Evolutionary conservation across 139 green algal species (phyloP).

Genomic region (Chlamydomonas urium): DNA sequence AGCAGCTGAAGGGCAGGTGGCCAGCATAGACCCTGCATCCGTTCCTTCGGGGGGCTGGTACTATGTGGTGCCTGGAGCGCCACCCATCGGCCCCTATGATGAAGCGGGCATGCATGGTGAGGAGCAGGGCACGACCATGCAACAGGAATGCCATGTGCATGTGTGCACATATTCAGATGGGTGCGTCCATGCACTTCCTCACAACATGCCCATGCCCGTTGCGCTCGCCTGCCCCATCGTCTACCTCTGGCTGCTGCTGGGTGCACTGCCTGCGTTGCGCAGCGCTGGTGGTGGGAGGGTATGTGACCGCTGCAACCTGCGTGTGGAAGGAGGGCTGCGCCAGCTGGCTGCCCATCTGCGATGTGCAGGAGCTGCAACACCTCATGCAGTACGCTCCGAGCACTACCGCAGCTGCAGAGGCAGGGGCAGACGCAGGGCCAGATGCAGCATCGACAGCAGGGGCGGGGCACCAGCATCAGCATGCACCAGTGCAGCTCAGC

Average conservation of each 20-base stretch:
- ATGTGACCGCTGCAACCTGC: slow-evolving; percentile 7
- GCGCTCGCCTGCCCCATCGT: not conserved
- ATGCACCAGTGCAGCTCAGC: not conserved
- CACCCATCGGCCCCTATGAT: slow-evolving; percentile 35
- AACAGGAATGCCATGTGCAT: not conserved
- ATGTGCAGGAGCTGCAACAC: slow-evolving; percentile 24
- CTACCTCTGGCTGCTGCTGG: not conserved
- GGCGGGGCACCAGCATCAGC: not conserved
- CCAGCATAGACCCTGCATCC: not conserved
- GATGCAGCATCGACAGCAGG: not conserved
- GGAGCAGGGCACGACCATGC: not conserved
- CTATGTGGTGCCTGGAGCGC: slow-evolving; percentile 1
- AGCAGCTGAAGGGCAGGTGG: not conserved
- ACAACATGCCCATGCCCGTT: too few relatives aligned
- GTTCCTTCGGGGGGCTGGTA: not conserved
- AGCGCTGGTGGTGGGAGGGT: slow-evolving; percentile 26
- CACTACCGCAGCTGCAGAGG: not conserved
- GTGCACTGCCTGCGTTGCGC: not conserved
- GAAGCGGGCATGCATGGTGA: slow-evolving; percentile 25
- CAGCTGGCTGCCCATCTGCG: slow-evolving; percentile 24
- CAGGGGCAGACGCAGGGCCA: not conserved
- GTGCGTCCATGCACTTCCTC: not conserved
- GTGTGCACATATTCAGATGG: not conserved
- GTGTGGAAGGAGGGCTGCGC: slow-evolving; percentile 36
- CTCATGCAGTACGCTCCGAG: slow-evolving; percentile 12